Percentiles rank a stretch among this genome's conserved stretches.
Conservation (phyloP, 2,329 filamentous ascomycete species). For the Diplocarpon mali region DNA sequence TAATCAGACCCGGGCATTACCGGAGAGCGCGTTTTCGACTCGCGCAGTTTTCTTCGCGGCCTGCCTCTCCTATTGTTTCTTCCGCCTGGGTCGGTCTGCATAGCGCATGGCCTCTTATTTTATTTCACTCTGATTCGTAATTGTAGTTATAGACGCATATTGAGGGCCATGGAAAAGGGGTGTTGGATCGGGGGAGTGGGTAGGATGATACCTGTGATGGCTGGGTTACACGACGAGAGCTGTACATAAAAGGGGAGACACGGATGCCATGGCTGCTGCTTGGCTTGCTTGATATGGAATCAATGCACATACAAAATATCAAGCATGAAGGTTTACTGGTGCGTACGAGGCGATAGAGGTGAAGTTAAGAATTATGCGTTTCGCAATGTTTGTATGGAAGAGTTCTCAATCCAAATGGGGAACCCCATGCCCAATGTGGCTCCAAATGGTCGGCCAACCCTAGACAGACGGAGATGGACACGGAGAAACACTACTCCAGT, state of each 20-base stretch:
- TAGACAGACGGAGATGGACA: no score
- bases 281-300: background rate
- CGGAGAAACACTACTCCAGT: no score
- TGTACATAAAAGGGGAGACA: background rate
- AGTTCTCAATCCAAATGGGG: no score
- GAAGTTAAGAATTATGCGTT: no score
- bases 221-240: background rate
- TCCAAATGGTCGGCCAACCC: no score
- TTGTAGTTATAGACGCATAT: conserved; percentile 6
- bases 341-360: background rate
- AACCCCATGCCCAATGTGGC: no score
- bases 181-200: background rate
- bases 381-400: no score
- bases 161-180: background rate
- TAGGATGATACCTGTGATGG: background rate
- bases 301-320: background rate
- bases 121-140: background rate
- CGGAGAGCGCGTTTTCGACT: no score
- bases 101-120: no score
- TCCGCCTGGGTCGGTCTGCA: background rate
- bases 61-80: background rate
- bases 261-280: background rate
- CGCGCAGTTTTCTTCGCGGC: no score
- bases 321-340: background rate
- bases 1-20: background rate